Evolutionary conservation across 805 yeast genomes (phyloP), one percentile per base, ranked within the genome.

Genomic region (Candida railenensis): DNA sequence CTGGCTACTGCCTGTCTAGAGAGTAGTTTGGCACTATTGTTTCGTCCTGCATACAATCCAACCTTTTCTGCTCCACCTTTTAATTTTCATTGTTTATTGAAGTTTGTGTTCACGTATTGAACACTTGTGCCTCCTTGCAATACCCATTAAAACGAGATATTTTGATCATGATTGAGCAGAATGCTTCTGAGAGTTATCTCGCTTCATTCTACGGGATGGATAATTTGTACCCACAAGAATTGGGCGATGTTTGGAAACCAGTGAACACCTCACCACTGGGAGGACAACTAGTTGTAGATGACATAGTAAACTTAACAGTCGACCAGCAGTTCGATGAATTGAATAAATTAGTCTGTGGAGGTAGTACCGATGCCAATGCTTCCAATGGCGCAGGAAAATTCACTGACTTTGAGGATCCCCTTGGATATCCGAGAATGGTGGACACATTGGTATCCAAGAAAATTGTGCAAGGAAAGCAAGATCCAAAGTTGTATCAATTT

Each of bases 271-370:
- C 45, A 21, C 45, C 37, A n/a, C 32, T 11, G 25, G 39, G 4
- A 44, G 18, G 18, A 37, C 41, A 15, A 11, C 37, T 20, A 25
- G 61, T 49, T 53, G 48, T 49, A 1, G 65, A 59, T 15, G 54
- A 56, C 14, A 48, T 65, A 25, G 50, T 51, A 3, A 38, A 40
- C 7, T 50, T 66, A 38, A 33, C 57, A n/a, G 49, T 48, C 1
- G 68, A 64, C 40, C 65, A 65, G 18, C 66, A 70, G 48, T 67
- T 62, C 48, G 57, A 56, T 40, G 48, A 67, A 14, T 56, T 72
- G 44, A 64, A 56, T 41, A 43, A 53, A 11, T 46, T 67, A n/a
- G 61, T 67, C 28, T 48, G 55, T 12, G 40, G 45, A 20, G 42
- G 11, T n/a, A 32, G 20, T 7, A 16, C 28, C 3, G 11, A 11